Conservation (phyloP, 495 filamentous ascomycete genomes). For the Hypoxylon perforatum region DNA sequence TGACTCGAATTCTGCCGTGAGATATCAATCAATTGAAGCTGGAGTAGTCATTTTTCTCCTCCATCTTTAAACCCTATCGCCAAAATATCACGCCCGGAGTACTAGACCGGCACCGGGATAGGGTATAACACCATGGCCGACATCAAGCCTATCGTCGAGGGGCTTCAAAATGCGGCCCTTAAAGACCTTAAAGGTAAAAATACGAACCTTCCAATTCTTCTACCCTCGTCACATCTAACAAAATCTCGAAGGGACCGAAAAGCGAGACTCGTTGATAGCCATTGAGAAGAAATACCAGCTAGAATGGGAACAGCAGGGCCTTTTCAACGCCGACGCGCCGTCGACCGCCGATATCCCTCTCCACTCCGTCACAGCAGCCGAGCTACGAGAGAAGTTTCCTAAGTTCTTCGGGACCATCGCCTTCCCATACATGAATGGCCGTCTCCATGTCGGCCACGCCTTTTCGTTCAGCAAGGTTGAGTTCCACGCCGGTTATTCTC, state of each 20-base stretch:
- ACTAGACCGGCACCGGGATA: neutral
- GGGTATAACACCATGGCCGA: conserved; percentile 25
- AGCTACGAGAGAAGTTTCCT: conserved; percentile 79
- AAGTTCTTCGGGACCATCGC: conserved; percentile 96
- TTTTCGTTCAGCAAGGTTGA: conserved; percentile 93
- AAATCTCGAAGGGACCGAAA: conserved; percentile 70
- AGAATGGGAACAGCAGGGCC: conserved; percentile 78
- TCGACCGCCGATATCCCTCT: conserved; percentile 77
- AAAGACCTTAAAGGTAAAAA: conserved; percentile 39
- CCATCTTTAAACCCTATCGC: neutral
- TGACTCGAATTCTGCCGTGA: neutral
- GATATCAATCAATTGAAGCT: neutral
- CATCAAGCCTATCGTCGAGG: conserved; percentile 17
- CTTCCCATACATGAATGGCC: conserved; percentile 97
- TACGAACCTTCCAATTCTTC: neutral
- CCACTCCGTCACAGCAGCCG: conserved; percentile 72
- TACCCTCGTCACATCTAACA: neutral
- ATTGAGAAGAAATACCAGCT: conserved; percentile 94
- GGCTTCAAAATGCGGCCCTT: conserved; percentile 30
- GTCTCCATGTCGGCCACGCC: conserved; percentile 88
- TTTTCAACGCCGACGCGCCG: conserved; percentile 90
- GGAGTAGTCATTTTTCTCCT: neutral
- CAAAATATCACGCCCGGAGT: neutral
- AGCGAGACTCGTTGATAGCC: conserved; percentile 86
- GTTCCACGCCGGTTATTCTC: conserved; percentile 82